phyloP scores from a whole-genome alignment of 768 basidiomycete genomes.

The Coprinopsis sp. region DNA sequence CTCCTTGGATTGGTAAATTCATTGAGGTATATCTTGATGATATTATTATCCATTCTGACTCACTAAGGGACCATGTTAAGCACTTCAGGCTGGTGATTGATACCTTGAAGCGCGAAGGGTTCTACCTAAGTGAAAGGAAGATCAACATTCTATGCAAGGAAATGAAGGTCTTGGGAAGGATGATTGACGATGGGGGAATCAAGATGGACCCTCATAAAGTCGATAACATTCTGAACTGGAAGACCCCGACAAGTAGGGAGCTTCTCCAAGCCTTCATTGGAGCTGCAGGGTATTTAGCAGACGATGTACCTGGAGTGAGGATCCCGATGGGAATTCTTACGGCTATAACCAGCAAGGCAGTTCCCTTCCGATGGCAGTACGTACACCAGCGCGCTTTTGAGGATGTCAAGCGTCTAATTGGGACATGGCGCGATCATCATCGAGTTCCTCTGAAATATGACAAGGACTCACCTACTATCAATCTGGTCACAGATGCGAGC shows the following conservation, averaged over 20 bases:
- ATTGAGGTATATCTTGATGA: constrained; percentile 15
- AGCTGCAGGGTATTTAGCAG: constrained; percentile 14
- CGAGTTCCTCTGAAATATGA: constrained; percentile 19
- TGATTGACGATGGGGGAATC: constrained; percentile 30
- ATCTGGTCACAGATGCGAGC: constrained; percentile 27
- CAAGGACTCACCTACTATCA: constrained; percentile 14
- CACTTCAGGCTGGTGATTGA: constrained; percentile 20
- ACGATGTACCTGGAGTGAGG: constrained; percentile 17
- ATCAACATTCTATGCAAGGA: constrained; percentile 11
- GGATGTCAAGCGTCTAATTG: constrained; percentile 21
- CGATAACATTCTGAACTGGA: constrained; percentile 20
- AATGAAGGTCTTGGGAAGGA: constrained; percentile 28
- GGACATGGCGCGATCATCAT: constrained; percentile 13
- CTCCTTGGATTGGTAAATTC: constrained; percentile 4
- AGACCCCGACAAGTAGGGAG: constrained; percentile 17
- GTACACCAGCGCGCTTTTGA: constrained; percentile 25
- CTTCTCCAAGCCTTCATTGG: constrained; percentile 8
- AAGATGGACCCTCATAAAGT: constrained; percentile 36
- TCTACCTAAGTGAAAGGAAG: constrained; percentile 21
- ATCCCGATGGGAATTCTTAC: constrained; percentile 28
- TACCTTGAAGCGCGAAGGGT: constrained; percentile 15
- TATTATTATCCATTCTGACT: constrained; percentile 16
- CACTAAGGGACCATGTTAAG: constrained; percentile 26
- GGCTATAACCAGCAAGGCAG: constrained; percentile 11
- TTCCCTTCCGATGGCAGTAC: constrained; percentile 17